Evolutionary conservation across 2,329 filamentous ascomycete genomes (phyloP).

Genomic region (Colletotrichum sp.): DNA sequence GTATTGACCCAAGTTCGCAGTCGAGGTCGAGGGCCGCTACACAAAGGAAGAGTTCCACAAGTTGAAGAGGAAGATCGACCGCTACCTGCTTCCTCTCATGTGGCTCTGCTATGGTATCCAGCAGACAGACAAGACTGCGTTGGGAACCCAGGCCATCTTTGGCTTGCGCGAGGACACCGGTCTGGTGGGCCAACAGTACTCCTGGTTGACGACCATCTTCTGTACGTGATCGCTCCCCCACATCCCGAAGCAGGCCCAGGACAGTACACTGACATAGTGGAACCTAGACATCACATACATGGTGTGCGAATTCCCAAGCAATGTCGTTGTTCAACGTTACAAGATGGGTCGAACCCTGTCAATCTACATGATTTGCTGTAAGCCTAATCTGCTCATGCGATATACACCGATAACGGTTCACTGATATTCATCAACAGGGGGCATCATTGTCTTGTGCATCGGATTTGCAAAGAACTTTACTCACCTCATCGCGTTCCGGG

Average conservation of each 20-base stretch:
- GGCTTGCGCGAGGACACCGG: slow-evolving; percentile 35
- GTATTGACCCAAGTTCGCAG: background rate
- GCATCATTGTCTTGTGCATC: slow-evolving; percentile 39
- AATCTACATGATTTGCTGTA: slow-evolving; percentile 24
- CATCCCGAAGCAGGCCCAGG: background rate
- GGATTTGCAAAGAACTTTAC: slow-evolving; percentile 42
- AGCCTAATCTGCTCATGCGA: background rate
- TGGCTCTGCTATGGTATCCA: slow-evolving; percentile 55
- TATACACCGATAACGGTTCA: background rate
- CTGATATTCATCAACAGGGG: slow-evolving; percentile 6
- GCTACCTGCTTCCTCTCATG: slow-evolving; percentile 52
- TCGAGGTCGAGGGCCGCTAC: slow-evolving; percentile 27
- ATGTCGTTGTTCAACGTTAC: slow-evolving; percentile 37
- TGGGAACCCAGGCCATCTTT: slow-evolving; percentile 43
- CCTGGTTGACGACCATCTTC: slow-evolving; percentile 38
- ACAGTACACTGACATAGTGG: background rate
- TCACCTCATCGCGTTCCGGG: slow-evolving; percentile 38
- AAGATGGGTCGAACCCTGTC: slow-evolving; percentile 18
- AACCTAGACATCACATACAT: slow-evolving; percentile 32
- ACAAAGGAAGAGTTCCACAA: slow-evolving; percentile 42
- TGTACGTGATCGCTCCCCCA: background rate
- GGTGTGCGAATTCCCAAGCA: slow-evolving; percentile 35
- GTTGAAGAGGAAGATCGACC: slow-evolving; percentile 46
- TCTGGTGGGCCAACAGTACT: slow-evolving; percentile 29
- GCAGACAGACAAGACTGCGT: slow-evolving; percentile 51